These are phyloP conservation scores for Fusarium pseudocircinatum DNA, from an alignment of 2,329 filamentous ascomycete genomes.

Conservation along the genomic window DNA sequence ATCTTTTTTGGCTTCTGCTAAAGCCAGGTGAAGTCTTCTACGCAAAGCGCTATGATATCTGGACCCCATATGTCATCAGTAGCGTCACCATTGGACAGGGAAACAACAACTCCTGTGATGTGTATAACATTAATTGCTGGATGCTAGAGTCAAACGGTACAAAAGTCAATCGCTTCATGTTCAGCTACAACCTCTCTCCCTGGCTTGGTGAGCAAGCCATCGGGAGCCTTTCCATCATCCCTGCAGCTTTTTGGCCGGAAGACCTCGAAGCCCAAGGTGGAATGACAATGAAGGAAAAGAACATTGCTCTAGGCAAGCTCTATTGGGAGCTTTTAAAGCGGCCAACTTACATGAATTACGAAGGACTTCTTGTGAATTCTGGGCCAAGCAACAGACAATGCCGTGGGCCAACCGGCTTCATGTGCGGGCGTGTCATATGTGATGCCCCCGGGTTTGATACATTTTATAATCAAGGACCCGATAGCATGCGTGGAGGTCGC, in stretches of 20 bases:
- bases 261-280: conserved; percentile 46
- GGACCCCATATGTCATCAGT: conserved; percentile 56
- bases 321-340: conserved; percentile 59
- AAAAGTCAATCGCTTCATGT: conserved; percentile 51
- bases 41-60: conserved; percentile 50
- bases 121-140: conserved; percentile 53
- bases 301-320: conserved; percentile 54
- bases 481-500: conserved; percentile 23
- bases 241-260: conserved; percentile 55
- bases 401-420: conserved; percentile 49
- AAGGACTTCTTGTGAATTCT: conserved; percentile 52
- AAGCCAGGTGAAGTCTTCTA: conserved; percentile 59
- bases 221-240: conserved; percentile 52
- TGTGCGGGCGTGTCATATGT: conserved; percentile 55
- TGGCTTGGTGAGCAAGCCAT: conserved; percentile 59
- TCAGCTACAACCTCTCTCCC: conserved; percentile 47
- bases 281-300: conserved; percentile 49
- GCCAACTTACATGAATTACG: conserved; percentile 58
- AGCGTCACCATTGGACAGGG: conserved; percentile 39
- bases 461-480: conserved; percentile 45
- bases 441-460: conserved; percentile 55
- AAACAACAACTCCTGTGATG: conserved; percentile 13
- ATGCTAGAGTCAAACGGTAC: conserved; percentile 50
- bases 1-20: conserved; percentile 58
- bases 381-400: conserved; percentile 37